Evolutionary conservation across 306 rosid species (phyloP), one percentile per base, ranked within the genome.

Genomic region (Cucurbita ficifolia): DNA sequence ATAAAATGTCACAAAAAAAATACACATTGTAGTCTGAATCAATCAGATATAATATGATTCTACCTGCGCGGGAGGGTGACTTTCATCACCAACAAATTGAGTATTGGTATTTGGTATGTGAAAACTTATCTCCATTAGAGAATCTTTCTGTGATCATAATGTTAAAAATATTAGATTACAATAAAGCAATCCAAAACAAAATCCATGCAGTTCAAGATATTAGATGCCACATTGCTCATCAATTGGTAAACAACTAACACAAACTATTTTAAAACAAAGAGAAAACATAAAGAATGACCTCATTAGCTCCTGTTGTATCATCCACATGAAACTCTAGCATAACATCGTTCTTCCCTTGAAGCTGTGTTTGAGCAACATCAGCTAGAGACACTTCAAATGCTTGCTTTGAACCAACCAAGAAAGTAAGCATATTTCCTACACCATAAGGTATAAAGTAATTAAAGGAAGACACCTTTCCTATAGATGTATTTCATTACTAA

Each of bases 381-480:
- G 99, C 97, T 70, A 95, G 80, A 84, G 99, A 95, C 60, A 91
- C 96, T 82, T 95, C 99, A 83, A 95, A 95, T 74, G 96, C 96
- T 91, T 95, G 99, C 85, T 89, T 95, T 24, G 96, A 83, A 77
- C 90, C 96, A 84, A 88, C 92, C 90, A 86, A 71, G 82, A 91
- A 95, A 52, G 91, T 81, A 74, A 95, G 93, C 96, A 89, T 88
- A 78, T 95, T 95, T 73, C 89, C 97, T 95, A 81, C 59, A 81
- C 74, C 51, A 42, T 1, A 38, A 21, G 39, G 21, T 39, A 19
- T 8, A 40, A 72, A 14, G 12, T 48, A 24, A 69, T 69, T 46
- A 69, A 69, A 46, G 24, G 36, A 69, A 70, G 17, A 50, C 17
- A 14, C 68, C 3, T 61, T 61, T 61, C n/a, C 46, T 61, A 61